Evolutionary conservation across 805 yeast species (phyloP), one percentile per base, ranked within the genome.

Genomic region (Wickerhamiella qilinensis): DNA sequence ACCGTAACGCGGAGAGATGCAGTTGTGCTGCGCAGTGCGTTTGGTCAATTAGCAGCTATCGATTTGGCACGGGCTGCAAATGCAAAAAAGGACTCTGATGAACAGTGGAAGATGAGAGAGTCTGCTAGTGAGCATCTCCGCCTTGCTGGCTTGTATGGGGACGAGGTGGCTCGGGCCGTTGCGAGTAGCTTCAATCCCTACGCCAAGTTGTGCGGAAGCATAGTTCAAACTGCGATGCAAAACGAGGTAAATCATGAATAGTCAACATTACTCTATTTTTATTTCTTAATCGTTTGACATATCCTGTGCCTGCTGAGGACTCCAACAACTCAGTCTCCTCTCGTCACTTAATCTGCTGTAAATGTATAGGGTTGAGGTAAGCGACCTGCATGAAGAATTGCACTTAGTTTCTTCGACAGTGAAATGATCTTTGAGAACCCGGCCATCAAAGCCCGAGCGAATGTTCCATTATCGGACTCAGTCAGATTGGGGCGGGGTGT

Each of bases 131-230:
- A 43, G 17, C 40, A 47, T 41, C 40, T 57, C 36, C 44, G 37
- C 16, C 37, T 43, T 17, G 57, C 59, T 2, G 54, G 59, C 17
- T 37, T 42, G 16, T 52, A 49, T 22, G 62, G 62, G n/a, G 56
- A 54, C 40, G 47, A 46, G 33, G 33, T 52, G 4, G 52, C 57
- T 1, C 40, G 40, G 2, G 45, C 50, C 6, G 39, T 53, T 18
- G 50, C 60, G 6, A 45, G 44, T 16, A 40, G 40, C 27, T 42
- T 52, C 24, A 57, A 57, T 34, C 61, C 60, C 28, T 57, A 53
- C 39, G 59, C 62, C 8, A 50, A 55, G 39, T 42, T 57, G 24
- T 57, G 61, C 34, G 62, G 61, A 4, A 48, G 47, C 35, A 53
- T 56, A 40, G 51, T 57, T 8, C 30, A 28, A 28, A 15, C n/a